Conservation (phyloP, 176 grass and related monocot genomes). For the Oryza nivara region DNA sequence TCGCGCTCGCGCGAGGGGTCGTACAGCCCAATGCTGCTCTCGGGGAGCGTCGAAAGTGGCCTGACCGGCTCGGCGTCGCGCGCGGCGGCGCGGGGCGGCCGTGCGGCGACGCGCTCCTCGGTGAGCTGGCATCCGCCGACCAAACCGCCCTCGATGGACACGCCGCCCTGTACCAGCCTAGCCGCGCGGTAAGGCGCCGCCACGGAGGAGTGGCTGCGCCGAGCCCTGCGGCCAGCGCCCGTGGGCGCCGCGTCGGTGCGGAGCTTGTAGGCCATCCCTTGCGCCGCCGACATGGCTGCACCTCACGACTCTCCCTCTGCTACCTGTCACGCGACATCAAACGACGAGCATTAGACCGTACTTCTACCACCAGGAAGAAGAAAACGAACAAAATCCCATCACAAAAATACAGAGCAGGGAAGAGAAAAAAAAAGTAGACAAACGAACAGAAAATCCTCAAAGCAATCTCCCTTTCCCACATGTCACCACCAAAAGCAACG, state of each 20-base stretch:
- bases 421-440: neutral
- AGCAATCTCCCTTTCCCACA: conserved; percentile 34
- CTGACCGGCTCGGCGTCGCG: conserved; percentile 44
- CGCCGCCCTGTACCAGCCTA: conserved; percentile 42
- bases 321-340: conserved; percentile 44
- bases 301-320: conserved; percentile 8
- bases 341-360: conserved; percentile 35
- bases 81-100: conserved; percentile 41
- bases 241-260: conserved; percentile 25
- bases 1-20: conserved; percentile 88
- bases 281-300: conserved; percentile 76
- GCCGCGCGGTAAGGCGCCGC: conserved; percentile 43
- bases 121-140: conserved; percentile 44
- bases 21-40: conserved; percentile 89
- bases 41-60: conserved; percentile 74
- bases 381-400: conserved; percentile 4
- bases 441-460: conserved; percentile 48
- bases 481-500: conserved; percentile 45
- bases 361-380: neutral
- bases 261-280: conserved; percentile 61
- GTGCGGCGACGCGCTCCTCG: conserved; percentile 62
- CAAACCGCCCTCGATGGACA: conserved; percentile 66
- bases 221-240: conserved; percentile 37
- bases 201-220: conserved; percentile 27
- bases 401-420: neutral